These are phyloP conservation scores for Cystobasidium sp. DNA, from an alignment of 1,284 basidiomycete genomes.

Conservation along the genomic window DNA sequence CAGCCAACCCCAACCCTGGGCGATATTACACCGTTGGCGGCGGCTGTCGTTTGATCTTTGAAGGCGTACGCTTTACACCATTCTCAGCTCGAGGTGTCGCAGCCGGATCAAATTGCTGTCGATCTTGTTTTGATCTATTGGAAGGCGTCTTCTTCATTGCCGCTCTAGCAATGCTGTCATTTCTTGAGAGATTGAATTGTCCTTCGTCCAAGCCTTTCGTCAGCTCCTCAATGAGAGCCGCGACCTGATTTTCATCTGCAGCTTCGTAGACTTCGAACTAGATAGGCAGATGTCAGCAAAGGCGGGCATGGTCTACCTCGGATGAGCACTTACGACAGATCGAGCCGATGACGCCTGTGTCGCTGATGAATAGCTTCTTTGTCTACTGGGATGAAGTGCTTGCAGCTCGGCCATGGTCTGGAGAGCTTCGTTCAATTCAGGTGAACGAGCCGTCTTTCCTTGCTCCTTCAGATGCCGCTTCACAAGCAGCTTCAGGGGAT, in stretches of 20 bases:
- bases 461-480: slow-evolving; percentile 25
- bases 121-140: neutral
- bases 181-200: slow-evolving; percentile 41
- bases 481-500: slow-evolving; percentile 33
- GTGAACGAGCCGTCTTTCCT: neutral
- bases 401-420: slow-evolving; percentile 9
- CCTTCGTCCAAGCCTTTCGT: slow-evolving; percentile 42
- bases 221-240: slow-evolving; percentile 37
- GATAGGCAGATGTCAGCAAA: too few species aligned
- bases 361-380: neutral
- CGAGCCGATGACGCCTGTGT: slow-evolving; percentile 21
- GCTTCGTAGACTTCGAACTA: slow-evolving; percentile 39
- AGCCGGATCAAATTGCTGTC: neutral
- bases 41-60: slow-evolving; percentile 28
- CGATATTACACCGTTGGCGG: slow-evolving; percentile 11
- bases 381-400: neutral
- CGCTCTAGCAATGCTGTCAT: slow-evolving; percentile 8
- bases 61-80: slow-evolving; percentile 9
- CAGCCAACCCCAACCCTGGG: too few species aligned
- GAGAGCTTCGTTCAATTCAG: slow-evolving; percentile 4
- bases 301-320: too few species aligned
- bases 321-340: slow-evolving; percentile 15
- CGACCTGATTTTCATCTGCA: slow-evolving; percentile 28
- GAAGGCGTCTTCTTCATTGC: neutral
- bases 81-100: neutral